Evolutionary conservation across 2,329 filamentous ascomycete genomes (phyloP).

Genomic region (Ascochyta fabae): DNA sequence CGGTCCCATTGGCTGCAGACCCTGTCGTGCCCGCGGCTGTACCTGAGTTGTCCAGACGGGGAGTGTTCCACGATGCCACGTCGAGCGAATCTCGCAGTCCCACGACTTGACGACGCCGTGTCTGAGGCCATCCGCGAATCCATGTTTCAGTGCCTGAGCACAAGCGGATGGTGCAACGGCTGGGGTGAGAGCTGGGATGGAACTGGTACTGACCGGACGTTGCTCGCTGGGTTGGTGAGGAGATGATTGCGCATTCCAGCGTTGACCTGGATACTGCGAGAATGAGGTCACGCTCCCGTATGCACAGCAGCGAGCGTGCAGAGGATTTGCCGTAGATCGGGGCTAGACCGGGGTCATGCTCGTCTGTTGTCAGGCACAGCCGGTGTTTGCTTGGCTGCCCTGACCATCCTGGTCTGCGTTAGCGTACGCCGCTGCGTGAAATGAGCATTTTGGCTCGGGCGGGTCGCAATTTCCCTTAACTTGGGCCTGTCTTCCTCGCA

Average conservation of each 20-base stretch:
- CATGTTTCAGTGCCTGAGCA: slow-evolving; percentile 32
- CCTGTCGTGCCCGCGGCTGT: slow-evolving; percentile 14
- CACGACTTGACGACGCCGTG: slow-evolving; percentile 11
- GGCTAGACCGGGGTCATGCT: slow-evolving; percentile 8
- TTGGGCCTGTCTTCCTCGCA: slow-evolving; percentile 14
- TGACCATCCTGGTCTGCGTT: slow-evolving; percentile 14
- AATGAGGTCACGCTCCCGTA: slow-evolving; percentile 13
- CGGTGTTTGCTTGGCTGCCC: slow-evolving; percentile 10
- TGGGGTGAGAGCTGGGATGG: slow-evolving; percentile 25
- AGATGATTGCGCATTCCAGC: slow-evolving; percentile 7
- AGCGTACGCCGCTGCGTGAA: slow-evolving; percentile 14
- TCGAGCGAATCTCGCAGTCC: slow-evolving; percentile 16
- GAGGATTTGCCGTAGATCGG: slow-evolving; percentile 20
- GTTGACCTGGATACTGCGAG: slow-evolving; percentile 14
- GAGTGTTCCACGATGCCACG: slow-evolving; percentile 19
- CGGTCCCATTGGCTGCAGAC: slow-evolving; percentile 3
- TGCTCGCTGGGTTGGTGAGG: slow-evolving; percentile 2
- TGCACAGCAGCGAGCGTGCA: slow-evolving; percentile 14
- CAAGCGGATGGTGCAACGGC: slow-evolving; percentile 25
- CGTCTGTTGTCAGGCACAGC: slow-evolving; percentile 11
- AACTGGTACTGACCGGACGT: not conserved
- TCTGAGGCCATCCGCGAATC: slow-evolving; percentile 26
- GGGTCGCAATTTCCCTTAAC: slow-evolving; percentile 20
- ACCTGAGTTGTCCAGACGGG: slow-evolving; percentile 11
- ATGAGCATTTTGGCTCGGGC: slow-evolving; percentile 8